phyloP scores from a whole-genome alignment of 2,329 filamentous ascomycete genomes.

The Capronia epimyces region DNA sequence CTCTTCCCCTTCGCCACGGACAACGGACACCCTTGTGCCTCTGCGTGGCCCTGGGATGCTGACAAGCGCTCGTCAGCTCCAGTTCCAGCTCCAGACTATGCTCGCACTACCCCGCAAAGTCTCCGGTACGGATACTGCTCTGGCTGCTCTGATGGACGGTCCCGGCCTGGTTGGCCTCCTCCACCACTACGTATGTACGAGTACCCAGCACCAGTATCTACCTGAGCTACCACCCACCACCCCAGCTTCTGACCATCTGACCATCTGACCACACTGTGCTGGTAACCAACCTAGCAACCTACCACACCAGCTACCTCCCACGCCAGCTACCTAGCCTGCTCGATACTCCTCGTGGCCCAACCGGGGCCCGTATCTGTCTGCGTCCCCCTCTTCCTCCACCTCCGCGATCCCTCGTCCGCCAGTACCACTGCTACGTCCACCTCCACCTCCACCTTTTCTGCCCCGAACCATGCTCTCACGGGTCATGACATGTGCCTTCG shows the following conservation, averaged over 20 bases:
- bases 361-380: neutral
- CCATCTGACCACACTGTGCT: slow-evolving; percentile 4
- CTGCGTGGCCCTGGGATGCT: no score
- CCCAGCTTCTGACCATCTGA: slow-evolving; percentile 2
- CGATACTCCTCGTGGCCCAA: neutral
- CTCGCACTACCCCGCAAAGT: slow-evolving; percentile 12
- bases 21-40: no score
- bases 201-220: slow-evolving; percentile 13
- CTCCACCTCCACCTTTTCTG: neutral
- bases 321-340: neutral
- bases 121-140: neutral
- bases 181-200: no score
- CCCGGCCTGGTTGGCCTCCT: neutral
- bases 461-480: neutral
- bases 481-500: neutral
- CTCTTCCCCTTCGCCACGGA: no score
- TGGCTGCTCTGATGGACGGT: neutral
- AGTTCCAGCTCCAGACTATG: neutral
- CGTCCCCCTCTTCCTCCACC: neutral
- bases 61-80: neutral
- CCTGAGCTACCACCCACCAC: slow-evolving; percentile 3
- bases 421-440: neutral
- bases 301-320: neutral
- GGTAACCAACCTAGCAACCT: neutral
- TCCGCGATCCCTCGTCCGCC: neutral